Conservation (phyloP, 139 green algal genomes). For the Tetradesmus lagerheimii region DNA sequence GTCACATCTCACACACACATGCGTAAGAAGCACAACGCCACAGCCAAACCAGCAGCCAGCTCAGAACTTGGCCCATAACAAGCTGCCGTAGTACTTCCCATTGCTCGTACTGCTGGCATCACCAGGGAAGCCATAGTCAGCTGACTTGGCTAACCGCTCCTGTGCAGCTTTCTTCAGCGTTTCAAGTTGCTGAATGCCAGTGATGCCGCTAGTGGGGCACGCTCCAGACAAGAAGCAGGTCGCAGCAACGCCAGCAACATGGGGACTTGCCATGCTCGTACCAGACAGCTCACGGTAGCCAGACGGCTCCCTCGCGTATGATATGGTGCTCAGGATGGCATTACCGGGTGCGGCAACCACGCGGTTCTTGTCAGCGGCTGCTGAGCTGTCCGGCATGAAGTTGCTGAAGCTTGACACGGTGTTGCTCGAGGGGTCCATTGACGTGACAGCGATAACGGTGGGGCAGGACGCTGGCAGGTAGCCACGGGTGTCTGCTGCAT, state of each 20-base stretch:
- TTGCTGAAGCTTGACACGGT: not conserved
- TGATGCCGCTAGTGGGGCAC: not conserved
- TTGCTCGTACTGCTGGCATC: not conserved
- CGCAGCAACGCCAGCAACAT: not conserved
- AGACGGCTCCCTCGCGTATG: not conserved
- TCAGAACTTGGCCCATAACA: not conserved
- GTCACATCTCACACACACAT: not conserved
- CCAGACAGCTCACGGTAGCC: not conserved
- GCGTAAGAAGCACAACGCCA: not conserved
- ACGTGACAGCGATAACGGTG: not conserved
- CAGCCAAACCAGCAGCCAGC: not conserved
- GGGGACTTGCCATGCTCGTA: not conserved
- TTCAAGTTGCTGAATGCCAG: not conserved
- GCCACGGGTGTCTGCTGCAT: not conserved
- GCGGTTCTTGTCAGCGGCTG: not conserved
- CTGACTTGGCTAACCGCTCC: not conserved
- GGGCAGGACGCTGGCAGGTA: constrained; percentile 19
- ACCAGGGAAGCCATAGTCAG: not conserved
- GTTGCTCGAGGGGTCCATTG: not conserved
- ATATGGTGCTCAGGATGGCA: not conserved
- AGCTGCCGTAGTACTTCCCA: not conserved
- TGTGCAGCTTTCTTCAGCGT: not conserved
- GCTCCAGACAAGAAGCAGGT: not conserved
- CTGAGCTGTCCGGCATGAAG: not conserved
- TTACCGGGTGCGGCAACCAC: constrained; percentile 7